phyloP scores from a whole-genome alignment of 495 filamentous ascomycete species.

The Xylaria longipes region DNA sequence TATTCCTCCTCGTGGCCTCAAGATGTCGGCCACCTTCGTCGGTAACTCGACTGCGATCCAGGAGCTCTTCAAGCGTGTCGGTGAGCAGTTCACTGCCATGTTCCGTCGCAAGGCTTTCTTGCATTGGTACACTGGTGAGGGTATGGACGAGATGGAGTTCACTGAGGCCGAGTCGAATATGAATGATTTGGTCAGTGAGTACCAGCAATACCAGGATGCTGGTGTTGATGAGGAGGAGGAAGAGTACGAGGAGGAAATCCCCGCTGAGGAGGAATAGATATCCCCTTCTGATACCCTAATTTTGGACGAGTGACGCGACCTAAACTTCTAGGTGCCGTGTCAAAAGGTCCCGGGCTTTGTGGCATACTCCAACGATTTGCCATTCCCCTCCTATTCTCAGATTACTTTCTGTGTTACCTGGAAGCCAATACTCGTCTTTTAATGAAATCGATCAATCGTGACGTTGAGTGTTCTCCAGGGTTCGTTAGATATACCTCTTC shows the following conservation, averaged over 20 bases:
- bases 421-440: slow-evolving; percentile 39
- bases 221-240: slow-evolving; percentile 76
- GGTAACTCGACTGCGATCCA: slow-evolving; percentile 99
- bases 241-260: slow-evolving; percentile 67
- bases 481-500: slow-evolving; percentile 44
- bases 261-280: slow-evolving; percentile 39
- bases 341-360: slow-evolving; percentile 10
- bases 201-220: slow-evolving; percentile 99
- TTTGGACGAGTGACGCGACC: slow-evolving; percentile 27
- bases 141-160: slow-evolving; percentile 99
- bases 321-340: not conserved
- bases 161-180: slow-evolving; percentile 99
- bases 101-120: slow-evolving; percentile 99
- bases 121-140: slow-evolving; percentile 99
- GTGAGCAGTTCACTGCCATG: slow-evolving; percentile 99
- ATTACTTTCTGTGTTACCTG: slow-evolving; percentile 34
- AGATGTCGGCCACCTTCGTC: slow-evolving; percentile 99
- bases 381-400: slow-evolving; percentile 39
- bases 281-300: slow-evolving; percentile 32
- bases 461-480: slow-evolving; percentile 34
- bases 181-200: slow-evolving; percentile 99
- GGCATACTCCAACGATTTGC: slow-evolving; percentile 27
- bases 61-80: slow-evolving; percentile 99
- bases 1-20: slow-evolving; percentile 95
- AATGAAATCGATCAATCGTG: slow-evolving; percentile 35